Evolutionary conservation across 495 filamentous ascomycete species (phyloP), one percentile per base, ranked within the genome.

Genomic region (Hamigera avellanea): DNA sequence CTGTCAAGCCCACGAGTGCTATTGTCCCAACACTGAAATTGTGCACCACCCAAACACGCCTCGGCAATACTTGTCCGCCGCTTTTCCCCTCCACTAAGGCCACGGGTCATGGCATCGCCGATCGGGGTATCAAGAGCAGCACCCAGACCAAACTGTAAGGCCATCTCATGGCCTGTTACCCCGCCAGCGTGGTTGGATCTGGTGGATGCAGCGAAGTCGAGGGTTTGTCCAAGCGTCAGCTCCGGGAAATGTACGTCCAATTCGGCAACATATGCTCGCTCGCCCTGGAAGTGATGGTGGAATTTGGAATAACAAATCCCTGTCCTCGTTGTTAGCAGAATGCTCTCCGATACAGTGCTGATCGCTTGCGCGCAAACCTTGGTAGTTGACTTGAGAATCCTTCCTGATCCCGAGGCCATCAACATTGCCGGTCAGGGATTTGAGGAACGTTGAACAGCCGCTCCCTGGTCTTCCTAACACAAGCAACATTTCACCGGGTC

Each of bases 41-140:
- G 76, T 8, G 77, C 77, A 32, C 78, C 76, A 8, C 77, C 76
- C 14, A 85, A 59, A 50, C 85, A 74, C 49, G 68, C 68, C 48
- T 76, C 61, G 3, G 63, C 65, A 29, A 68, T 66, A 49, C 50
- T 53, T 10, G 65, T 59, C n/a, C 59, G 76, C 64, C 89, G 91
- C 17, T 83, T 62, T 53, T 94, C 86, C 25, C 86, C 86, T 31
- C 86, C 86, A n/a, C 77, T 83, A 12, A 93, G 73, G 38, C 86
- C 78, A 46, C 58, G 81, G 67, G 46, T 72, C 17, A 56, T 58
- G 16, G 62, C 56, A 19, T 57, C 50, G 12, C 60, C 60, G 62
- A 65, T 59, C 8, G 49, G 52, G 6, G 61, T 65, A 21, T 65
- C 61, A 33, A 76, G 70, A 4, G 67, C 66, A 15, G 79, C 63